A percentile compares a stretch with the other conserved stretches of the same genome.
Evolutionary conservation across 2,329 filamentous ascomycete genomes (phyloP).

Genomic region (Beauveria pseudobassiana): DNA sequence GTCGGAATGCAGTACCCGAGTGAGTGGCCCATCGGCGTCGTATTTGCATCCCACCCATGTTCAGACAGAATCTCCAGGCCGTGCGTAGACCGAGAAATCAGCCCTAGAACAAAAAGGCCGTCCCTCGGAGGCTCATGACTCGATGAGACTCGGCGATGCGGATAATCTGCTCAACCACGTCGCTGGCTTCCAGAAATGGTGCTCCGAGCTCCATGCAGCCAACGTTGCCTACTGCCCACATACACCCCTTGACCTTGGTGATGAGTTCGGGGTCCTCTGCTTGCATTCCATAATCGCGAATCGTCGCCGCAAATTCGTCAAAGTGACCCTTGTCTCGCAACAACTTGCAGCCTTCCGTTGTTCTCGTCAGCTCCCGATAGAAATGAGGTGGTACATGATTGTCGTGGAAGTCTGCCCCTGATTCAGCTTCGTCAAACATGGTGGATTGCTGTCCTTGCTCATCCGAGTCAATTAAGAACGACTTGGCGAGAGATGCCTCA

Average conservation of each 20-base stretch:
- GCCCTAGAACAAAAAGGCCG: conserved; percentile 92
- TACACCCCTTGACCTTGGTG: conserved; percentile 88
- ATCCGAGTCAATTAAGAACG: conserved; percentile 62
- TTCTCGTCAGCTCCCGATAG: conserved; percentile 89
- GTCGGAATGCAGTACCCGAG: conserved; percentile 82
- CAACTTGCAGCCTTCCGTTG: conserved; percentile 82
- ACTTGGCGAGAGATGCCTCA: conserved; percentile 86
- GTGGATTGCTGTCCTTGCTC: conserved; percentile 50
- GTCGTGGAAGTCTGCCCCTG: conserved; percentile 51
- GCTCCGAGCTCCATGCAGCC: conserved; percentile 97
- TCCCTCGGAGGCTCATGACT: conserved; percentile 88
- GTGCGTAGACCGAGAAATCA: conserved; percentile 87
- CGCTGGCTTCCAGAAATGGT: conserved; percentile 82
- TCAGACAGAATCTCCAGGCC: conserved; percentile 87
- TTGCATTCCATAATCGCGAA: conserved; percentile 79
- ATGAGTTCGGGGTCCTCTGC: conserved; percentile 78
- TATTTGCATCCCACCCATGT: conserved; percentile 87
- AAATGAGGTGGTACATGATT: conserved; percentile 88
- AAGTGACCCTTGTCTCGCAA: conserved; percentile 93
- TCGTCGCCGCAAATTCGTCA: conserved; percentile 82
- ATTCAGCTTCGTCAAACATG: conserved; percentile 51
- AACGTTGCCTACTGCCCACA: conserved; percentile 97
- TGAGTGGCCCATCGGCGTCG: conserved; percentile 73
- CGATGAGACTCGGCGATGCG: conserved; percentile 81
- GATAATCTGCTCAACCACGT: conserved; percentile 82